Evolutionary conservation across 192 early-diverging fungal genomes (phyloP).

Genomic region (Entophlyctis luteolus): DNA sequence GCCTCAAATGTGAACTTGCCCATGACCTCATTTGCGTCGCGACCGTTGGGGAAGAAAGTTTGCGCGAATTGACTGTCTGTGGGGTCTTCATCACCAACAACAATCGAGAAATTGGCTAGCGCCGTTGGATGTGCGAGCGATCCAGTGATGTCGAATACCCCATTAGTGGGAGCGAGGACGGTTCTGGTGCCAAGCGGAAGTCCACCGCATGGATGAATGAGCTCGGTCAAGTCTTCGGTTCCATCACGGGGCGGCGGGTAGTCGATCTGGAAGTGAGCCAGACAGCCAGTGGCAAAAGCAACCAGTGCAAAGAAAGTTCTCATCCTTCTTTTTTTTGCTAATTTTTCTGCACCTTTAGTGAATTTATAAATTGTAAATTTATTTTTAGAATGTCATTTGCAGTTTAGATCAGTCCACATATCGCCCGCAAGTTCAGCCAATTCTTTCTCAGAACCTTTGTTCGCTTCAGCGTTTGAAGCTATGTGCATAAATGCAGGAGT

Average conservation of each 20-base stretch:
- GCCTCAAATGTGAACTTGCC: slow-evolving; percentile 31
- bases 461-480: too few relatives aligned
- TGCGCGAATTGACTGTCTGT: slow-evolving; percentile 21
- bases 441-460: too few relatives aligned
- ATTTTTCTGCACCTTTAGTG: too few relatives aligned
- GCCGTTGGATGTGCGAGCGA: slow-evolving; percentile 41
- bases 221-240: slow-evolving; percentile 25
- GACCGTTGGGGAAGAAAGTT: slow-evolving; percentile 1
- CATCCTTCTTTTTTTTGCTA: too few relatives aligned
- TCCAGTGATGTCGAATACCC: slow-evolving; percentile 18
- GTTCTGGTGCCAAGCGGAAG: slow-evolving; percentile 37
- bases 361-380: too few relatives aligned
- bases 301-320: not conserved
- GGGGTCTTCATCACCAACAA: slow-evolving; percentile 41
- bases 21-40: not conserved
- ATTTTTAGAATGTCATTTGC: too few relatives aligned
- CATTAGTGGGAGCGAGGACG: slow-evolving; percentile 45
- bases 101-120: slow-evolving; percentile 36
- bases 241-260: not conserved
- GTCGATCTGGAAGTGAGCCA: slow-evolving; percentile 2
- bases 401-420: too few relatives aligned
- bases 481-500: too few relatives aligned
- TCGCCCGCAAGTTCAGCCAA: too few relatives aligned
- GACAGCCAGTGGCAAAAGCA: not conserved
- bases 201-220: slow-evolving; percentile 49